Base-by-base conservation (phyloP, 805 yeast species). In the Zygotorulaspora chibaensis region DNA sequence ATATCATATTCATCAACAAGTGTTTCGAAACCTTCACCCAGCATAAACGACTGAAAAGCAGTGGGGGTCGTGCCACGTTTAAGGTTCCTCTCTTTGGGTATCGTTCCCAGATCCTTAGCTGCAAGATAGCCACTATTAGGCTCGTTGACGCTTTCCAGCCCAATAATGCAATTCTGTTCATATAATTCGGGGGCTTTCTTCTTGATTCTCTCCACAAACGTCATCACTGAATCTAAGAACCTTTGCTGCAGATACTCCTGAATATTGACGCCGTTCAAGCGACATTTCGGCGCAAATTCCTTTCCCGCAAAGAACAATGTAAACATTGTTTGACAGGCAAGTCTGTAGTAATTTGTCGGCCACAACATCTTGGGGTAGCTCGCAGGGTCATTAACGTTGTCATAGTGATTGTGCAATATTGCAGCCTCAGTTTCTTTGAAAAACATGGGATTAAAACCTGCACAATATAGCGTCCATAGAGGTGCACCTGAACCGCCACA, bases 401-500 rank as follows among this genome's bases (percentile, higher is more conserved):
- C 66, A 60, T 71, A 73, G 13, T 68, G 61, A 55, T 84, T 81
- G 61, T 90, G 96, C 16, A 88, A 61, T 28, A 87, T 63, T 0
- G 96, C 91, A 1, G 96, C 95, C 48, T 84, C 87, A 3, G 93
- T 86, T 2, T 54, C 71, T 1, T 75, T 65, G 56, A 93, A 87
- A n/a, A 77, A 65, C n/a, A 62, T 70, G 0, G 96, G 96, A 45
- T 90, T 79, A 39, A 90, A 67, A 1, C 96, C 96, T 2, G 91
- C 95, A 18, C 93, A 90, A 58, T 85, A 82, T 3, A 89, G 62
- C 0, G 97, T 89, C 97, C 97, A 90, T 58, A 87, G 57, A 1
- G 97, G 97, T 3, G 96, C 96, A 15, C 97, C 97, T 38, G 87
- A 81, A 2, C 97, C 97, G 4, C 96, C 96, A 9, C 81, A 71